Conservation (phyloP, 495 filamentous ascomycete genomes). For the Lepraria neglecta region DNA sequence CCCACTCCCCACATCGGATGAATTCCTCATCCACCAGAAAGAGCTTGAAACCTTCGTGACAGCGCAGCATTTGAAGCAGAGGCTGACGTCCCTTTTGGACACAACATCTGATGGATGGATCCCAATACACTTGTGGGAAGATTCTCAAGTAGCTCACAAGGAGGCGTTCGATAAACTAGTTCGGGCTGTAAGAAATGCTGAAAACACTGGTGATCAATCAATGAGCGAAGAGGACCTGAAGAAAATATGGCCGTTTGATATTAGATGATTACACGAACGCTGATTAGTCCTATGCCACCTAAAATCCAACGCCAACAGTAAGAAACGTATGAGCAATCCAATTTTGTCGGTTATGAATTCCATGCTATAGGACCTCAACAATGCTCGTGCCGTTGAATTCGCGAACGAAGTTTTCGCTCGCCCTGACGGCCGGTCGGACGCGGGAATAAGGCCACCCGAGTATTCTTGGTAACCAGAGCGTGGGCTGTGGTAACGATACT, state of each 20-base stretch:
- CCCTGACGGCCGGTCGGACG: too few relatives aligned
- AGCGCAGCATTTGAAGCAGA: slow-evolving; percentile 33
- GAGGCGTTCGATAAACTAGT: slow-evolving; percentile 35
- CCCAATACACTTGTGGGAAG: slow-evolving; percentile 36
- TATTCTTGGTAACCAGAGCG: too few relatives aligned
- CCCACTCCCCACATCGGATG: slow-evolving; percentile 34
- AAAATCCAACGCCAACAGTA: too few relatives aligned
- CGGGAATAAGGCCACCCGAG: too few relatives aligned
- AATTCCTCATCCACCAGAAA: slow-evolving; percentile 33
- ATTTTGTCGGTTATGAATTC: too few relatives aligned
- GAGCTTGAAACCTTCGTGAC: slow-evolving; percentile 35
- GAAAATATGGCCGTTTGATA: slow-evolving; percentile 40
- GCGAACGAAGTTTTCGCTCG: too few relatives aligned
- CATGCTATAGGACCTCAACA: too few relatives aligned
- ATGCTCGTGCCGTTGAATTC: too few relatives aligned
- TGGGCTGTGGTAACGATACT: background rate
- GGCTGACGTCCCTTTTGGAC: slow-evolving; percentile 33
- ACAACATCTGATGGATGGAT: slow-evolving; percentile 39
- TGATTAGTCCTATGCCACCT: too few relatives aligned
- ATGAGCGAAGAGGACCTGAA: too few relatives aligned
- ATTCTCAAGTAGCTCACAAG: slow-evolving; percentile 31
- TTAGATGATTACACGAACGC: background rate
- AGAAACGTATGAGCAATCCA: too few relatives aligned
- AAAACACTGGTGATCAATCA: slow-evolving; percentile 32
- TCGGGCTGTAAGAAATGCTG: slow-evolving; percentile 31